Base-by-base conservation (phyloP, 2,329 filamentous ascomycete genomes). In the Hypoxylon sp. region DNA sequence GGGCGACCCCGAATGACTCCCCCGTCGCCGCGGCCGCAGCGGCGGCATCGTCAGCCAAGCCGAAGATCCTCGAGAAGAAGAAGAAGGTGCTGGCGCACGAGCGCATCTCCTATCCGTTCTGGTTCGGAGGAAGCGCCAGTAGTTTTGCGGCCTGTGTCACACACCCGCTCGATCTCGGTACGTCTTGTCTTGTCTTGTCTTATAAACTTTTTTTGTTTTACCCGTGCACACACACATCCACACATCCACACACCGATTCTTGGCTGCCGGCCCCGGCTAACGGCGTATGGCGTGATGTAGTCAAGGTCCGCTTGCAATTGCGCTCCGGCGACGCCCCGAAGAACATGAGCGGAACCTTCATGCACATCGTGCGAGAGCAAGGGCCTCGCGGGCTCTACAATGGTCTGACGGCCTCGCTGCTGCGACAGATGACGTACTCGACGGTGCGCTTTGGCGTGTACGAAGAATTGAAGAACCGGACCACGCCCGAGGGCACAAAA, bases 371-470 rank as follows among this genome's bases (percentile, higher is more conserved):
- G 57, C 86, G 84, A 63, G 79, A 82, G 64, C 83, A 94, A 73
- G 91, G 93, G 27, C 57, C 89, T n/a, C 73, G 79, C 20, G 93
- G 91, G 19, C 81, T 99, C 36, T 99, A 99, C 75, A 87, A 83
- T 66, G 94, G 94, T 75, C 85, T 97, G 51, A 95, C 92, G 2
- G 94, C 94, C 61, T 94, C 92, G 48, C 83, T 97, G 37, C 82
- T 97, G 50, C 92, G 94, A 60, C 94, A 97, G 76, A 82, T 92
- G 63, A 97, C 94, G 52, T 99, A 99, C 78, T 94, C 89, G 52
- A 99, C 94, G 40, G 94, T 91, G 26, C 90, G 94, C 37, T 99
- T 99, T 75, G 94, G 91, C 59, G 86, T 97, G 59, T 99, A 99
- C 78, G 94, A 97, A 75, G 86, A 96, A 63, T 79, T 97, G 52